These are phyloP conservation scores for Zoysia japonica DNA, from an alignment of 176 grass and related monocot genomes.

Conservation along the genomic window DNA sequence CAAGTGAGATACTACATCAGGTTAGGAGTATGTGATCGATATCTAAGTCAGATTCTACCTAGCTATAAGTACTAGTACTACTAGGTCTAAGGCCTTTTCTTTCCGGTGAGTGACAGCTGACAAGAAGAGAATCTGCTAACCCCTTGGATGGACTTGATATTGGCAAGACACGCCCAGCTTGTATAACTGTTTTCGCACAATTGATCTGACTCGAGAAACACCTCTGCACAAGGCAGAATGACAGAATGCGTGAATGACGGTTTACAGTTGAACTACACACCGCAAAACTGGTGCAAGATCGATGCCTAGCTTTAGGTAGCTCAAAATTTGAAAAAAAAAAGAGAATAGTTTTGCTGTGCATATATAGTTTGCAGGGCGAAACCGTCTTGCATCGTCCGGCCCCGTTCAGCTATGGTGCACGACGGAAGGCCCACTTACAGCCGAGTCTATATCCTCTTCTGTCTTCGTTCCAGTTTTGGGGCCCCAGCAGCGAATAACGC, in stretches of 20 bases:
- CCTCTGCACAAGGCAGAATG: slow-evolving; percentile 2
- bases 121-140: slow-evolving; percentile 31
- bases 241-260: neutral
- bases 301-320: neutral
- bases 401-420: neutral
- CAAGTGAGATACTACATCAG: neutral
- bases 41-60: neutral
- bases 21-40: neutral
- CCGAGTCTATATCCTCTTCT: neutral
- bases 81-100: neutral
- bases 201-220: slow-evolving; percentile 24
- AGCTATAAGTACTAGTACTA: too few species aligned
- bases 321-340: neutral
- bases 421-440: too few species aligned
- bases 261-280: neutral
- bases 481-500: neutral
- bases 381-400: neutral
- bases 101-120: slow-evolving; percentile 18
- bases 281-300: neutral
- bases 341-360: too few species aligned
- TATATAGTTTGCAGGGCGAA: neutral
- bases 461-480: neutral
- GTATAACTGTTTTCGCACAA: slow-evolving; percentile 25
- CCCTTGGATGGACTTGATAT: slow-evolving; percentile 30
- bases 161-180: slow-evolving; percentile 6